Base-by-base conservation (phyloP, 176 grass and related monocot species). In the Melocanna baccifera region DNA sequence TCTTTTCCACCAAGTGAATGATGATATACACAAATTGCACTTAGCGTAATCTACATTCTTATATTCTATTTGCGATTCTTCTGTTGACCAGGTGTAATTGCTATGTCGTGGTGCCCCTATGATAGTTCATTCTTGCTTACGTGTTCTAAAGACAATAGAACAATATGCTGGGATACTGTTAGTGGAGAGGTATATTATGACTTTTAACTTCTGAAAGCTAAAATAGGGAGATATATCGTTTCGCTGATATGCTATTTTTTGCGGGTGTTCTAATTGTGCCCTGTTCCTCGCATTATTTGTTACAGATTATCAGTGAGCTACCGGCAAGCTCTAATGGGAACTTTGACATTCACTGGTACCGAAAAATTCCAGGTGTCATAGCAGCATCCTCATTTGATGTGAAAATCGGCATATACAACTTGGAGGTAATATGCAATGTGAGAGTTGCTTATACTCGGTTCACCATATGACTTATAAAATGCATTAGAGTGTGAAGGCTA, bases 101-200 rank as follows among this genome's bases (percentile, higher is more conserved):
- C 93, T 70, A 96, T 99, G 96, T 99, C 96, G 5, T 99, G 96
- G 96, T 99, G 96, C 78, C 93, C 96, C 26, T 96, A 99, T 88
- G 96, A 99, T 81, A 94, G 93, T 85, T 99, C 96, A 51, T 96
- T 83, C 86, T 94, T 99, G 88, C 93, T 99, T 87, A 99, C 93
- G 39, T 96, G 96, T 88, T 87, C 93, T 7, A 99, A 99, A 84
- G 96, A 99, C 67, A 99, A 99, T 83, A 96, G 96, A 99, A 99
- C 96, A 79, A 96, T 99, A 85, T 99, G 96, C 62, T 99, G 96
- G 96, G 96, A 99, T 88, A 96, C 96, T 85, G 83, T 91, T 81
- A 94, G 86, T 79, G 96, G 96, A 71, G 93, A 99, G 91, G 96
- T 99, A 95, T 57, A 70, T 53, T 75, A 84, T 29, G 32, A 68